A percentile compares a stretch with the other conserved stretches of the same genome.
These are phyloP conservation scores for Trypanosomatidae sp. DNA, from an alignment of 208 protist genomes.

Conservation along the genomic window DNA sequence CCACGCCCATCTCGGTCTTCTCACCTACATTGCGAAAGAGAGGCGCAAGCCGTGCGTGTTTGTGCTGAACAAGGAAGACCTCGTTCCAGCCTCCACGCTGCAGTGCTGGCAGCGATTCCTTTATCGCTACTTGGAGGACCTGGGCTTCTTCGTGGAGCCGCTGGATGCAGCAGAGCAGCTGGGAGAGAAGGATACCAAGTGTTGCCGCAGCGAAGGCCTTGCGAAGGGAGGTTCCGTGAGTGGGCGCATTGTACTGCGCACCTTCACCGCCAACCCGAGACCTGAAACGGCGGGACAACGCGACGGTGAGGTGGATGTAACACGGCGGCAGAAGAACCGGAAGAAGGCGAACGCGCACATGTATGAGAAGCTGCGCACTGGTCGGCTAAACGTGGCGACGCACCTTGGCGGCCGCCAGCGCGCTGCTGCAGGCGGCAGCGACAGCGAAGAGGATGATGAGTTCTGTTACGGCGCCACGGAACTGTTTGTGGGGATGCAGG, in stretches of 20 bases:
- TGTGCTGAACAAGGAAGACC: constrained; percentile 96
- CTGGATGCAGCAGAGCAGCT: not conserved
- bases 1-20: constrained; percentile 93
- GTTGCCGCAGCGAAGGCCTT: not conserved
- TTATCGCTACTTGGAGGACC: constrained; percentile 44
- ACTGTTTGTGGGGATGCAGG: constrained; percentile 78
- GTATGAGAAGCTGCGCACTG: constrained; percentile 78
- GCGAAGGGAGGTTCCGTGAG: not conserved
- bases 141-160: constrained; percentile 40
- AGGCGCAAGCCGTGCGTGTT: constrained; percentile 92
- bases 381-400: constrained; percentile 35
- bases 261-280: constrained; percentile 78
- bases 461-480: constrained; percentile 43
- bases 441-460: constrained; percentile 27
- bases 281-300: constrained; percentile 51
- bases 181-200: not conserved
- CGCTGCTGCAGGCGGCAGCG: constrained; percentile 11
- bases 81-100: constrained; percentile 64
- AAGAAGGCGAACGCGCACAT: constrained; percentile 59
- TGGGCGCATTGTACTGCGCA: constrained; percentile 45
- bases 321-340: constrained; percentile 47
- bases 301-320: constrained; percentile 32
- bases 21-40: constrained; percentile 86
- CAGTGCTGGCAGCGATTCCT: constrained; percentile 78
- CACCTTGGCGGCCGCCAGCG: constrained; percentile 5